Percentiles rank a stretch among this genome's conserved stretches.
These are phyloP conservation scores for Marsdenia floribunda DNA, from an alignment of 257 asterid genomes.

Conservation along the genomic window DNA sequence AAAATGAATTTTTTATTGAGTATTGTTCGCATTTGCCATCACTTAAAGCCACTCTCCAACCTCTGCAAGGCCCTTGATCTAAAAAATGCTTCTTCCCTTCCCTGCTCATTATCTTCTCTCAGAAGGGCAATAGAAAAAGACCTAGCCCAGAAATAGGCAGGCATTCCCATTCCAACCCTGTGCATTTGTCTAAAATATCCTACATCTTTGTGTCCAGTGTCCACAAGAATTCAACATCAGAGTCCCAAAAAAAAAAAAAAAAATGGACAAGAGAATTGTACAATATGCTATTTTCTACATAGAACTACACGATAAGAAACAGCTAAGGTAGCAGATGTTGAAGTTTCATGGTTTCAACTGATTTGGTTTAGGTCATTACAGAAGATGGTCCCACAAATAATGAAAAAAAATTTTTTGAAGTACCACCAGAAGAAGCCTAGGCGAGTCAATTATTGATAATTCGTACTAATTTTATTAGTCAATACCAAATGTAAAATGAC, in stretches of 20 bases:
- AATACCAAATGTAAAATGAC: background rate
- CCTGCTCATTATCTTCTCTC: background rate
- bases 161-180: background rate
- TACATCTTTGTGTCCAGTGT: background rate
- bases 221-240: background rate
- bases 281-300: background rate
- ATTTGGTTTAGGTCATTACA: background rate
- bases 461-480: background rate
- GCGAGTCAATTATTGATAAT: constrained; percentile 1
- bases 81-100: no score
- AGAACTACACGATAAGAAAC: constrained; percentile 1
- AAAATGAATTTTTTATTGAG: background rate
- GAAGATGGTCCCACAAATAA: constrained; percentile 15
- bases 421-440: background rate
- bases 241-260: background rate
- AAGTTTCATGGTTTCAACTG: background rate
- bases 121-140: background rate
- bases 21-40: constrained; percentile 1
- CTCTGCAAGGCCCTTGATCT: background rate
- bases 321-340: background rate
- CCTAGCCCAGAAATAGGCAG: background rate
- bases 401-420: background rate
- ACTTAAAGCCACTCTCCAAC: background rate
- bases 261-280: background rate
- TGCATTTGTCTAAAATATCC: background rate